Evolutionary conservation across 2,329 filamentous ascomycete species (phyloP).

Genomic region (Cadophora gregata): DNA sequence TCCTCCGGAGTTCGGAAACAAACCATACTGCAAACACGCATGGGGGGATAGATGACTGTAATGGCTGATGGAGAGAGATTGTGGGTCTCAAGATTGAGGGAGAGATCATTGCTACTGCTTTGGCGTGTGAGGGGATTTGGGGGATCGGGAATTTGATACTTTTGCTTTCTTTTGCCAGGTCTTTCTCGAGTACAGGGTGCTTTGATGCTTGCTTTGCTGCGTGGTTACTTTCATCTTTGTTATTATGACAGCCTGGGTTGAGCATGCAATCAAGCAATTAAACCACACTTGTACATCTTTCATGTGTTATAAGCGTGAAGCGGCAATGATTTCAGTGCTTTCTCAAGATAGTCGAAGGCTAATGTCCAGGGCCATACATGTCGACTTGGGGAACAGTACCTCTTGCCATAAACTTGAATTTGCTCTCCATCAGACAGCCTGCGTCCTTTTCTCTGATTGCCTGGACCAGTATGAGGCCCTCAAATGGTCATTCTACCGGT

Average conservation of each 20-base stretch:
- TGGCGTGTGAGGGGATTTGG: conserved; percentile 38
- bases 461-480: too few species aligned
- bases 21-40: conserved; percentile 37
- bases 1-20: conserved; percentile 27
- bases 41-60: conserved; percentile 41
- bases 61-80: conserved; percentile 40
- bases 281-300: conserved; percentile 70
- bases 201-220: conserved; percentile 29
- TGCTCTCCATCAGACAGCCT: not conserved
- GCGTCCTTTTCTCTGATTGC: too few species aligned
- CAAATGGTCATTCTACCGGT: too few species aligned
- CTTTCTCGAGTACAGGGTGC: conserved; percentile 26
- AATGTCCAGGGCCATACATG: not conserved
- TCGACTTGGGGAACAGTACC: too few species aligned
- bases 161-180: conserved; percentile 33
- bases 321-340: not conserved
- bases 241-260: conserved; percentile 32
- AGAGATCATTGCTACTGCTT: conserved; percentile 30
- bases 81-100: conserved; percentile 30
- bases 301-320: not conserved
- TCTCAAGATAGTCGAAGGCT: not conserved
- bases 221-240: conserved; percentile 36
- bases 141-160: conserved; percentile 34
- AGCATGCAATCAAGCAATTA: conserved; percentile 52
- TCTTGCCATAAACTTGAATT: not conserved